These are phyloP conservation scores for Entophlyctis luteolus DNA, from an alignment of 192 early-diverging fungal species.

Conservation along the genomic window DNA sequence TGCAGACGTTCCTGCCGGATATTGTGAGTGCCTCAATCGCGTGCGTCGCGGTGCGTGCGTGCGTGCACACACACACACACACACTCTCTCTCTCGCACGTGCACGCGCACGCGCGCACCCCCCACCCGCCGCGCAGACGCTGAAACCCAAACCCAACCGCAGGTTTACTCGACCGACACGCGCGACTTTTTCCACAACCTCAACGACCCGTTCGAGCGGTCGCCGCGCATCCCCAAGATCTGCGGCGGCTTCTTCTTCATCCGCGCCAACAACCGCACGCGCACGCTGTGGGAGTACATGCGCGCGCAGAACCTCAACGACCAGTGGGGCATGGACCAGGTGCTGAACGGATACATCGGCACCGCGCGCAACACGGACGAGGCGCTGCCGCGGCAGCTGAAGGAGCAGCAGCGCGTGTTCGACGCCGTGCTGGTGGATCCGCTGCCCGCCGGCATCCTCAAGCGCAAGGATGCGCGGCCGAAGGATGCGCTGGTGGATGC, in stretches of 20 bases:
- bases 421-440: conserved; percentile 10
- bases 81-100: too few relatives aligned
- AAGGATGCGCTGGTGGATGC: neutral
- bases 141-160: too few relatives aligned
- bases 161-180: conserved; percentile 20
- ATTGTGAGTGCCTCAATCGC: too few relatives aligned
- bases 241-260: conserved; percentile 24
- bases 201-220: conserved; percentile 17
- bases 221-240: conserved; percentile 6
- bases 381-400: neutral
- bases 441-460: neutral
- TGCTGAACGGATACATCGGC: conserved; percentile 1
- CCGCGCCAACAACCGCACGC: conserved; percentile 1
- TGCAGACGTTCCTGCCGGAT: too few relatives aligned
- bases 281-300: neutral
- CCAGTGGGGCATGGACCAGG: conserved; percentile 16
- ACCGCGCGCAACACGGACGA: neutral
- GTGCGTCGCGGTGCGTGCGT: too few relatives aligned
- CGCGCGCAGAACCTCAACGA: neutral
- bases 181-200: conserved; percentile 6
- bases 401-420: neutral
- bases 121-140: too few relatives aligned
- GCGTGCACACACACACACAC: too few relatives aligned
- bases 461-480: neutral
- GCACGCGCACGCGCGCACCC: too few relatives aligned